phyloP scores from a whole-genome alignment of 306 rosid species.

The Glycine tomentella region DNA sequence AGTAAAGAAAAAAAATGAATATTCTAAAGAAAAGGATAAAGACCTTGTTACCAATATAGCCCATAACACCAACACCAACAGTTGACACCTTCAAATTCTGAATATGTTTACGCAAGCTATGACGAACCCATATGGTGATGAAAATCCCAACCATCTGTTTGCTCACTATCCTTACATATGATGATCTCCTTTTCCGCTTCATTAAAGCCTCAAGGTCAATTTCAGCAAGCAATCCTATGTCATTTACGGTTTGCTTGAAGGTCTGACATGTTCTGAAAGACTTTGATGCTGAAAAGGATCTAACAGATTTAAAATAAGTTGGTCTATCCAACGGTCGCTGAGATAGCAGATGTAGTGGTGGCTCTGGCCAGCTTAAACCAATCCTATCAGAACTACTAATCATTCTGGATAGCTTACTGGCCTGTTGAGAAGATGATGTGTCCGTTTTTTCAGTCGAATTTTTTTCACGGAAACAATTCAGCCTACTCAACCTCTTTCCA shows the following conservation, averaged over 20 bases:
- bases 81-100: constrained; percentile 87
- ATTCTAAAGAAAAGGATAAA: constrained; percentile 34
- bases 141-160: constrained; percentile 97
- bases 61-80: constrained; percentile 99
- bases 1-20: background rate
- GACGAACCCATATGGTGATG: constrained; percentile 89
- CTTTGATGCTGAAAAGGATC: constrained; percentile 65
- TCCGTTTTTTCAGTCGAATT: constrained; percentile 45
- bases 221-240: constrained; percentile 63
- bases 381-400: constrained; percentile 82
- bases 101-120: constrained; percentile 86
- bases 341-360: constrained; percentile 70
- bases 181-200: constrained; percentile 76
- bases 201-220: constrained; percentile 83
- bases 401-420: constrained; percentile 63
- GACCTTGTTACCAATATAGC: constrained; percentile 98
- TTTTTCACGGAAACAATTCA: constrained; percentile 65
- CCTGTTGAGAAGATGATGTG: constrained; percentile 50
- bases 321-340: constrained; percentile 45
- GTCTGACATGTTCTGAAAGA: constrained; percentile 63
- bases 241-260: constrained; percentile 66
- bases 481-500: constrained; percentile 68
- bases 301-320: constrained; percentile 58
- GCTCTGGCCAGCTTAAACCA: constrained; percentile 96
- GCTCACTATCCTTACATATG: constrained; percentile 86